A percentile compares a stretch with the other conserved stretches of the same genome.
These are phyloP conservation scores for Microcyclosporella mali DNA, from an alignment of 2,329 filamentous ascomycete species.

Conservation along the genomic window DNA sequence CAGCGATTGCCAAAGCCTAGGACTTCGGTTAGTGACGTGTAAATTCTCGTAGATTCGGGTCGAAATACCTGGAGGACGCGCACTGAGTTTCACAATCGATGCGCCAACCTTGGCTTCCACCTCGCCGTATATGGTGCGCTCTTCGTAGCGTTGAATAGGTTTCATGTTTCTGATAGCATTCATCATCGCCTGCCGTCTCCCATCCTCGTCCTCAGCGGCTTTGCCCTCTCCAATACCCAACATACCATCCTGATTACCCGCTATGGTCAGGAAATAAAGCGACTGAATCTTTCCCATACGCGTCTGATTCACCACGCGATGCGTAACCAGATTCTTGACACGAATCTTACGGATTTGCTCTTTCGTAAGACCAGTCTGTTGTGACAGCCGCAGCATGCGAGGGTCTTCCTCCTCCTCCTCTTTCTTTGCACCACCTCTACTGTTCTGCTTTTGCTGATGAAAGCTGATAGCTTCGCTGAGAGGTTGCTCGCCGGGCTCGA, in stretches of 20 bases:
- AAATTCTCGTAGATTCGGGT: background rate
- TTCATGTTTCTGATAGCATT: slow-evolving; percentile 85
- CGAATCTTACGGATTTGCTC: slow-evolving; percentile 49
- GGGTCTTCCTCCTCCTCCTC: slow-evolving; percentile 33
- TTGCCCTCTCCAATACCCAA: slow-evolving; percentile 89
- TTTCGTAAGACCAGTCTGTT: slow-evolving; percentile 51
- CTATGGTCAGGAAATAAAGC: slow-evolving; percentile 68
- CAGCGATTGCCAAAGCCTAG: slow-evolving; percentile 89
- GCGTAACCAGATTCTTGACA: slow-evolving; percentile 66
- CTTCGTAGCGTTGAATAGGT: slow-evolving; percentile 86
- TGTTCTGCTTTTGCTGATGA: slow-evolving; percentile 23
- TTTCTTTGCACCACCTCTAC: slow-evolving; percentile 33
- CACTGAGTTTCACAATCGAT: slow-evolving; percentile 73
- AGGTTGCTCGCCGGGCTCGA: slow-evolving; percentile 46
- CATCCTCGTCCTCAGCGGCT: slow-evolving; percentile 65
- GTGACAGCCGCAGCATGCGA: slow-evolving; percentile 47
- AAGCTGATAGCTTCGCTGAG: slow-evolving; percentile 20
- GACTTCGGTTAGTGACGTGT: slow-evolving; percentile 4
- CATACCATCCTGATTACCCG: slow-evolving; percentile 79
- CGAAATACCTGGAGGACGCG: slow-evolving; percentile 76
- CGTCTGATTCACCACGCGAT: slow-evolving; percentile 83
- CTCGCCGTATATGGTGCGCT: slow-evolving; percentile 83
- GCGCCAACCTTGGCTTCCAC: slow-evolving; percentile 79
- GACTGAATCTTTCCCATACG: slow-evolving; percentile 88
- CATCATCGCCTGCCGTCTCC: slow-evolving; percentile 65